phyloP scores from a whole-genome alignment of 805 yeast genomes.

The Ogataea pilisensis region DNA sequence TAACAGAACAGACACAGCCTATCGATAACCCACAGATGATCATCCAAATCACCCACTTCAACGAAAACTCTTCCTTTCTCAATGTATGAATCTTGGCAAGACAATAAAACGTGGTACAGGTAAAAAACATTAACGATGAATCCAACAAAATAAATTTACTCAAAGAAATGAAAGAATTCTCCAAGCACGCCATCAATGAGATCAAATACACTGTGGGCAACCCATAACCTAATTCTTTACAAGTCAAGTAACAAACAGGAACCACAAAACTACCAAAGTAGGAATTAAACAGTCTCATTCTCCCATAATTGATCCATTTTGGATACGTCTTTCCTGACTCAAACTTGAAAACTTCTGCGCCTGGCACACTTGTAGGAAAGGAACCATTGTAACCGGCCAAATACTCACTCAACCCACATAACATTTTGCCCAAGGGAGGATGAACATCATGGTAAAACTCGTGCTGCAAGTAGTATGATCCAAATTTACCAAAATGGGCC shows the following conservation, averaged over 20 bases:
- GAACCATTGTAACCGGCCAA: conserved; percentile 38
- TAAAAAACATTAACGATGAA: conserved; percentile 72
- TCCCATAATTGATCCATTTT: conserved; percentile 51
- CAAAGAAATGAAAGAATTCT: conserved; percentile 63
- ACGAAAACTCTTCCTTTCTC: conserved; percentile 37
- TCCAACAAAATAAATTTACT: conserved; percentile 74
- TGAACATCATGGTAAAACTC: conserved; percentile 85
- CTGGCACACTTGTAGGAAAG: not conserved
- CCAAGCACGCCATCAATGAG: conserved; percentile 59
- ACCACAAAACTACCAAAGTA: conserved; percentile 61
- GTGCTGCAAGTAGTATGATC: conserved; percentile 72
- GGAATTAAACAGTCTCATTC: conserved; percentile 72
- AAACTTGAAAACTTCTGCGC: conserved; percentile 46
- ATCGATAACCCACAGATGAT: conserved; percentile 58
- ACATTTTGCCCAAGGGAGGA: conserved; percentile 82
- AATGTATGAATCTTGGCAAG: conserved; percentile 52
- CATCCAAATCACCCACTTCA: conserved; percentile 51
- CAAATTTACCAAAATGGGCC: conserved; percentile 91
- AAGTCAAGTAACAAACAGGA: conserved; percentile 69
- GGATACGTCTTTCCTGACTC: conserved; percentile 66
- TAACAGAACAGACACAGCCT: conserved; percentile 81
- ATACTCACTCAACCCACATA: conserved; percentile 73
- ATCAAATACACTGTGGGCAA: conserved; percentile 55
- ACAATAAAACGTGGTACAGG: conserved; percentile 63
- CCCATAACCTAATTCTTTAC: conserved; percentile 52